Percentiles rank a stretch among this genome's conserved stretches.
Conservation (phyloP, 148 eudicot genomes). For the Persicaria maculosa region DNA sequence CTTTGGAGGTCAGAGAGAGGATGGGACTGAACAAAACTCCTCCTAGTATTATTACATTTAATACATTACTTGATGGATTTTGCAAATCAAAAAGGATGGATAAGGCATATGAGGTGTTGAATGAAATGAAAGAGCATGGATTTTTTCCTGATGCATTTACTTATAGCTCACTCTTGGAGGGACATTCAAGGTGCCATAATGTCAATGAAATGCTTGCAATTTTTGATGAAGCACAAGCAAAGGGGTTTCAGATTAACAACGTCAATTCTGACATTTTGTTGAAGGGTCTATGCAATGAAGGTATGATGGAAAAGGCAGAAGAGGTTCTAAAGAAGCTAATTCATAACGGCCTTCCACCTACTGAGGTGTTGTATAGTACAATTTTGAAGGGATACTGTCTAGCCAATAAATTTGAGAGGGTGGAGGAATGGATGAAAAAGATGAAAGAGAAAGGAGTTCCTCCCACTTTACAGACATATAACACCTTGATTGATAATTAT, state of each 20-base stretch:
- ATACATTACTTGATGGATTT: constrained; percentile 64
- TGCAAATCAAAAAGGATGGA: constrained; percentile 54
- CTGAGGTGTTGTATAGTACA: constrained; percentile 55
- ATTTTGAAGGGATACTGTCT: constrained; percentile 57
- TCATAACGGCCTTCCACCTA: constrained; percentile 39
- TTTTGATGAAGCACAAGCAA: constrained; percentile 35
- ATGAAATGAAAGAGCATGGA: constrained; percentile 56
- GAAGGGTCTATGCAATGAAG: constrained; percentile 66
- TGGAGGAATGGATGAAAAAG: constrained; percentile 45
- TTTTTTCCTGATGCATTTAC: constrained; percentile 67
- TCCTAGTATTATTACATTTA: constrained; percentile 57
- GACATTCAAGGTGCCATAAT: constrained; percentile 47
- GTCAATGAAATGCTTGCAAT: constrained; percentile 31
- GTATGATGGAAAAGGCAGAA: constrained; percentile 54
- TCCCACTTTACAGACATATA: constrained; percentile 57
- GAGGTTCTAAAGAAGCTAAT: constrained; percentile 35
- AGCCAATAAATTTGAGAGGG: constrained; percentile 47
- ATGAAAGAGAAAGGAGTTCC: constrained; percentile 52
- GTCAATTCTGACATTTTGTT: constrained; percentile 52
- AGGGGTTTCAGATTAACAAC: constrained; percentile 36
- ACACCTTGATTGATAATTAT: constrained; percentile 61
- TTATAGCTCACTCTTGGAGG: constrained; percentile 61
- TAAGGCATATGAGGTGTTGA: constrained; percentile 38
- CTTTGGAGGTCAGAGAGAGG: constrained; percentile 42
- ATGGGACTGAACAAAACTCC: constrained; percentile 49